A percentile compares a stretch with the other conserved stretches of the same genome.
Conservation (phyloP, 768 basidiomycete genomes). For the Tubosaeta sp. region DNA sequence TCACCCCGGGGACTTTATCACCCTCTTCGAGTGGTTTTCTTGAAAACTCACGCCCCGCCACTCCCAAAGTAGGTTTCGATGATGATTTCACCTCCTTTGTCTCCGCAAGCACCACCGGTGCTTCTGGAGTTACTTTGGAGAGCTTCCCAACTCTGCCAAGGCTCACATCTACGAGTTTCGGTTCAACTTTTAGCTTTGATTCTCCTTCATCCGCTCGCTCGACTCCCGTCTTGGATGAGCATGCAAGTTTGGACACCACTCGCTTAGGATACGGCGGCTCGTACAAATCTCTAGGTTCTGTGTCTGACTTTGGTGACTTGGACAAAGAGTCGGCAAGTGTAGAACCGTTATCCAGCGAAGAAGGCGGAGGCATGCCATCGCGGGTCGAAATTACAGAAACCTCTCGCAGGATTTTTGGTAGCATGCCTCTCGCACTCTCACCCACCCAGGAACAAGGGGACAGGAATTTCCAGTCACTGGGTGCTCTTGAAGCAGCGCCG, state of each 20-base stretch:
- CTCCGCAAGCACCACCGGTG: constrained; percentile 28
- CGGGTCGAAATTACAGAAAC: constrained; percentile 46
- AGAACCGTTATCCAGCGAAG: constrained; percentile 6
- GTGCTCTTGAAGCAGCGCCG: constrained; percentile 1
- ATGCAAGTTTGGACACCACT: constrained; percentile 12
- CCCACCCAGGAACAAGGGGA: constrained; percentile 12
- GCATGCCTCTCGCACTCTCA: constrained; percentile 13
- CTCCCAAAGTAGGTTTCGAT: constrained; percentile 52
- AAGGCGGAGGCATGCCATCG: constrained; percentile 40
- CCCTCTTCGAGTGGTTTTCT: constrained; percentile 21
- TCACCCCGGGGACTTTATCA: constrained; percentile 27
- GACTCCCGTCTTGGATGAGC: constrained; percentile 24
- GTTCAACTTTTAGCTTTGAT: constrained; percentile 28
- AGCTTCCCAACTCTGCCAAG: background rate
- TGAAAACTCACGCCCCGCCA: constrained; percentile 24
- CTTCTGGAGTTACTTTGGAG: background rate
- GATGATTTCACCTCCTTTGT: constrained; percentile 80
- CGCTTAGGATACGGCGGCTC: constrained; percentile 21
- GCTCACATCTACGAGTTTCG: constrained; percentile 17
- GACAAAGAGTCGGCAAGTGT: constrained; percentile 31
- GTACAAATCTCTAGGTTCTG: constrained; percentile 54
- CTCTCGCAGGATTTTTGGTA: constrained; percentile 49
- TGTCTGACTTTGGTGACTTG: constrained; percentile 53
- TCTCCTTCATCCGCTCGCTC: constrained; percentile 19
- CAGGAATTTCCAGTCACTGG: background rate